Conservation (phyloP, 108 stramenopile species). For the Craspedostauros australis region DNA sequence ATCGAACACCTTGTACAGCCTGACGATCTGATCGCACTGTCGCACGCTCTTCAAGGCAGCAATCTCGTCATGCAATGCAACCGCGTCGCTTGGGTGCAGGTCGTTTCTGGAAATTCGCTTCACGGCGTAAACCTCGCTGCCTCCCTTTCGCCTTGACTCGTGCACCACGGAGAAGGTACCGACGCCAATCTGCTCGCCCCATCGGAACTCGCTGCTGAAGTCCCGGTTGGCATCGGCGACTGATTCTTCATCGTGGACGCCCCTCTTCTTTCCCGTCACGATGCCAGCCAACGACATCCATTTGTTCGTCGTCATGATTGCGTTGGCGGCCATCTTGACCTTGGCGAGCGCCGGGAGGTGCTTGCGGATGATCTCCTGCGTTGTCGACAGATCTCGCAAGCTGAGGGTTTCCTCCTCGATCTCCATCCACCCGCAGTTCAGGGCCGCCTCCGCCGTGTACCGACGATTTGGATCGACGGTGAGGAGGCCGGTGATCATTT, state of each 20-base stretch:
- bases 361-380: conserved; percentile 24
- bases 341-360: conserved; percentile 2
- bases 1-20: conserved; percentile 62
- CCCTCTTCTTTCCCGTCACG: conserved; percentile 10
- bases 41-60: conserved; percentile 38
- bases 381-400: conserved; percentile 31
- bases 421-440: conserved; percentile 52
- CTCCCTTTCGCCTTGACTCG: conserved; percentile 43
- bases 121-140: conserved; percentile 42
- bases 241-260: not conserved
- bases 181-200: conserved; percentile 34
- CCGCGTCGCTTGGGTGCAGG: conserved; percentile 49
- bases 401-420: conserved; percentile 40
- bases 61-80: conserved; percentile 66
- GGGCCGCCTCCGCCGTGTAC: conserved; percentile 30
- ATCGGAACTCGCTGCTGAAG: not conserved
- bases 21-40: conserved; percentile 62
- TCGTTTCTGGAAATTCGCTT: conserved; percentile 55
- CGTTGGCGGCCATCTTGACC: conserved; percentile 26
- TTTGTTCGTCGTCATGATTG: conserved; percentile 35
- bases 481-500: conserved; percentile 71
- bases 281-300: conserved; percentile 27
- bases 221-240: too few relatives aligned
- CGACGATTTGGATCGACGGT: conserved; percentile 38
- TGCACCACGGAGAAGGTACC: conserved; percentile 66